phyloP scores from a whole-genome alignment of 331 rosid species.

The Malus hybrid region DNA sequence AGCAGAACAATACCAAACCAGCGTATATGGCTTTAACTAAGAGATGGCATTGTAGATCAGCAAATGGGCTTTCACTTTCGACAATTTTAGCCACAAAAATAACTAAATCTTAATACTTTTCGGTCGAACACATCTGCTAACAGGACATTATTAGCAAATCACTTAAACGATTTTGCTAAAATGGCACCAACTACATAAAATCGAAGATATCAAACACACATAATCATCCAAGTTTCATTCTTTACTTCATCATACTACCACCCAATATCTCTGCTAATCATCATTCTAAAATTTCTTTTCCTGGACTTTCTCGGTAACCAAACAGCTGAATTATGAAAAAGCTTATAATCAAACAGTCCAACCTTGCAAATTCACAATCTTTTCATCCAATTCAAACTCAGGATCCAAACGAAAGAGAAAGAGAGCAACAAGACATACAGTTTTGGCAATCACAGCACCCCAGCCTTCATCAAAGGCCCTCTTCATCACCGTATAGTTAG shows the following conservation, averaged over 20 bases:
- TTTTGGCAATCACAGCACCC: constrained; percentile 99
- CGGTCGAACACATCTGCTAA: not conserved
- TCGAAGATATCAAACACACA: not conserved
- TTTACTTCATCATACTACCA: not conserved
- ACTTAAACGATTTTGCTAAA: not conserved
- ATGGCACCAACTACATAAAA: not conserved
- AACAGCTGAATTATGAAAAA: not conserved
- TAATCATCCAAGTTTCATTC: not conserved
- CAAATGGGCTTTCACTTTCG: not conserved
- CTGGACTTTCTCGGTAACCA: constrained; percentile 3
- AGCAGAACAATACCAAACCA: too few species aligned
- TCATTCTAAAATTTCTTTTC: not conserved
- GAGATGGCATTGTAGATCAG: not conserved
- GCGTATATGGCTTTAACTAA: not conserved
- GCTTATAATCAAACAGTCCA: not conserved
- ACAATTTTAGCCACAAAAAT: not conserved
- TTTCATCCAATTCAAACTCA: not conserved
- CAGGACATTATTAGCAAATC: not conserved
- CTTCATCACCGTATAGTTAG: constrained; percentile 96
- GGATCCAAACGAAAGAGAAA: not conserved
- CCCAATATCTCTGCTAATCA: not conserved
- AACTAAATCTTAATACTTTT: not conserved
- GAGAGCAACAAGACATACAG: constrained; percentile 47
- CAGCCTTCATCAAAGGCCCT: constrained; percentile 98
- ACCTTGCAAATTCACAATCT: not conserved